Evolutionary conservation across 2,329 filamentous ascomycete species (phyloP), one percentile per base, ranked within the genome.

Genomic region (Atkinsonella hypoxylon): DNA sequence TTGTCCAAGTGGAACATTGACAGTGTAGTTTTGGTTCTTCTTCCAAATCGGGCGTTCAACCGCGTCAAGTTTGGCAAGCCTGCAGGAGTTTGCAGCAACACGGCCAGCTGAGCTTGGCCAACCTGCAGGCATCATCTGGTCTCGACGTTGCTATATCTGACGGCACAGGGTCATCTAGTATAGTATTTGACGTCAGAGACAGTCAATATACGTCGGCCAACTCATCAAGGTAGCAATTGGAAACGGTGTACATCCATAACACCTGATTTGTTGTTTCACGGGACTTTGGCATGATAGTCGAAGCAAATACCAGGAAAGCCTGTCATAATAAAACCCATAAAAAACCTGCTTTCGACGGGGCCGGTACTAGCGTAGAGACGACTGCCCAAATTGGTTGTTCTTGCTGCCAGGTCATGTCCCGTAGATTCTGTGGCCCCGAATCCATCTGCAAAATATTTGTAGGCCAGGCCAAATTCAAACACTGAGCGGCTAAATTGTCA

Each of bases 41-140:
- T n/a, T 17, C 46, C 45, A 34, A 9, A 22, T 41, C n/a, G 22
- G 41, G 45, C 22, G 20, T 47, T 40, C 18, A 26, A 36, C 36
- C 22, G 18, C 4, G 47, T 41, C 47, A 36, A 34, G 39, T 38
- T 32, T 15, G 30, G 12, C 48, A 34, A n/a, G 3, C 36, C 11
- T 26, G 42, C 47, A 34, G 48, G 44, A 48, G 48, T 48, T 53
- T 50, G 43, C 38, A 45, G 45, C 48, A 44, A 42, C 45, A 36
- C 34, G 41, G 63, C 66, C 65, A 67, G 65, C 65, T 67, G 65
- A 67, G 63, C 63, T 67, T 64, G 67, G 64, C 63, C 62, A 59
- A 49, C 52, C 50, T 42, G 17, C 12, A 32, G 47, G 38, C 18
- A 30, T 36, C 46, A 15, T 26, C 10, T 7, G 17, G 10, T 26